These are phyloP conservation scores for Ilex aquifolium DNA, from an alignment of 257 asterid genomes.

Conservation along the genomic window DNA sequence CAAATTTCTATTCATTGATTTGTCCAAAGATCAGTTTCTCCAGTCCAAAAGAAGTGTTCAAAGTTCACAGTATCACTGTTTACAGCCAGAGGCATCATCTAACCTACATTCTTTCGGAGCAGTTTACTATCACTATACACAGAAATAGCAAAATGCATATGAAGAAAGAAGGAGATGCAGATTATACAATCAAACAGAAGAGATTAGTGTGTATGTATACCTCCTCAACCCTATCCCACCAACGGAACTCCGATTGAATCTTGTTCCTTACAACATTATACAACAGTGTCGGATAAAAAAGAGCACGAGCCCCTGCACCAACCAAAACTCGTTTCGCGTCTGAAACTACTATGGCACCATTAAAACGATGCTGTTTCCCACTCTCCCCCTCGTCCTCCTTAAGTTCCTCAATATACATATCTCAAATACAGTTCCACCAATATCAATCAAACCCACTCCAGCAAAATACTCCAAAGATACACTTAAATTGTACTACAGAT, in stretches of 20 bases:
- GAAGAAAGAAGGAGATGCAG: background rate
- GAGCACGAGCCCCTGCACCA: conserved; percentile 95
- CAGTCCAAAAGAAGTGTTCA: conserved; percentile 7
- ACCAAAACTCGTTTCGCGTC: conserved; percentile 75
- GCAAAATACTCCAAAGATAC: conserved; percentile 8
- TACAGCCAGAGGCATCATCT: background rate
- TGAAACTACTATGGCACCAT: conserved; percentile 41
- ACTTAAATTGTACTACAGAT: conserved; percentile 4
- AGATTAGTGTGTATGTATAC: conserved; percentile 25
- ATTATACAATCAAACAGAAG: background rate
- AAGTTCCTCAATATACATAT: conserved; percentile 74
- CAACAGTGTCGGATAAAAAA: conserved; percentile 87
- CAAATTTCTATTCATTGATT: background rate
- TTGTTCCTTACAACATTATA: conserved; percentile 84
- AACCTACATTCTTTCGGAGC: no score
- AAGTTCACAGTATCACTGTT: conserved; percentile 1
- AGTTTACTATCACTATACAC: no score
- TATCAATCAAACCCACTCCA: background rate
- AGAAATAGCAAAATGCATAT: background rate
- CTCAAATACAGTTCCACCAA: background rate
- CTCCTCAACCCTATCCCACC: conserved; percentile 99
- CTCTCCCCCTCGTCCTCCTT: conserved; percentile 44
- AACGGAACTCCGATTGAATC: conserved; percentile 81
- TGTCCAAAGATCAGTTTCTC: conserved; percentile 4
- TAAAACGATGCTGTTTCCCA: conserved; percentile 4